These are phyloP conservation scores for Trypanosoma cruzi DNA, from an alignment of 208 protist species.

Conservation along the genomic window DNA sequence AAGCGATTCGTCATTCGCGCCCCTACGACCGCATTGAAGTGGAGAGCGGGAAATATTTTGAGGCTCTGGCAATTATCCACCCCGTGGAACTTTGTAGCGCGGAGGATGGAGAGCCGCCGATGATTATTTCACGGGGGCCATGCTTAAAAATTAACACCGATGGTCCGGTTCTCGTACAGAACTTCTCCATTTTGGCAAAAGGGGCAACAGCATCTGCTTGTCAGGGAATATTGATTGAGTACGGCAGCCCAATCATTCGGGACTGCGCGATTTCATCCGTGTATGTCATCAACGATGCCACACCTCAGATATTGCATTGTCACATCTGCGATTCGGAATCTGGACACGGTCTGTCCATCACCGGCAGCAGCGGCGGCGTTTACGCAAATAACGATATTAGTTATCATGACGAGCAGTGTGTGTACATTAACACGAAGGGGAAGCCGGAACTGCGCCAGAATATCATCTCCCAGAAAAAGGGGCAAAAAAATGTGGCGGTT, in stretches of 20 bases:
- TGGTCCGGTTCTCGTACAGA: conserved; percentile 38
- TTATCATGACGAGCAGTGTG: conserved; percentile 38
- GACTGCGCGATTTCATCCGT: conserved; percentile 45
- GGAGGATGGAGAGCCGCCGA: conserved; percentile 33
- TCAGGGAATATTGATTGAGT: conserved; percentile 36
- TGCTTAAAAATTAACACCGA: conserved; percentile 36
- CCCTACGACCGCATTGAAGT: conserved; percentile 53
- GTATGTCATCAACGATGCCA: conserved; percentile 37
- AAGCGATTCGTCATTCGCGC: conserved; percentile 38
- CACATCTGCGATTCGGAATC: conserved; percentile 34
- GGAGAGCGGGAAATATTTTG: conserved; percentile 53
- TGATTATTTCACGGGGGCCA: conserved; percentile 36
- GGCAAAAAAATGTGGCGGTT: conserved; percentile 18
- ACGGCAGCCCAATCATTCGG: conserved; percentile 37
- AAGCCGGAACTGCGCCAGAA: conserved; percentile 34
- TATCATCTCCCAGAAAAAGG: conserved; percentile 35
- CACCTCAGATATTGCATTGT: conserved; percentile 36
- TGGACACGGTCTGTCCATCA: conserved; percentile 36
- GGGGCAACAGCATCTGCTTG: conserved; percentile 34
- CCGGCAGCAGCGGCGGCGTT: conserved; percentile 33
- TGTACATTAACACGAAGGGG: conserved; percentile 35
- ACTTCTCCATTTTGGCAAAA: conserved; percentile 30
- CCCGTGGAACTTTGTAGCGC: conserved; percentile 41
- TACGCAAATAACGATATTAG: conserved; percentile 45
- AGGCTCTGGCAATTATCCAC: conserved; percentile 36